phyloP scores from a whole-genome alignment of 176 grass and related monocot genomes.

The Lolium multiflorum region DNA sequence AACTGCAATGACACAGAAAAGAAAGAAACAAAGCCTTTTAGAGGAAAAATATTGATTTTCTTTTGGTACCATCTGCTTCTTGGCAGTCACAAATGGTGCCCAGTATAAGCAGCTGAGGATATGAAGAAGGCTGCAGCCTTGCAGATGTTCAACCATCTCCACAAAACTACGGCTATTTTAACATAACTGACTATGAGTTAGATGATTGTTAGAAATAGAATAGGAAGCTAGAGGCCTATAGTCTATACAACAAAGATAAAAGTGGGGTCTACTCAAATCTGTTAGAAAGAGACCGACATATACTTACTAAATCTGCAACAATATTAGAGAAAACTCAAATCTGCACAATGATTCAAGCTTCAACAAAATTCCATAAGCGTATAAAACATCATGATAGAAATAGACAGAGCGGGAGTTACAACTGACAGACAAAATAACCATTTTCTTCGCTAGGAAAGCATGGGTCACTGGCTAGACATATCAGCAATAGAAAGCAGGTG shows the following conservation, averaged over 20 bases:
- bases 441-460: too few relatives aligned
- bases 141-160: constrained; percentile 47
- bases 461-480: too few relatives aligned
- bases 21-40: constrained; percentile 36
- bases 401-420: too few relatives aligned
- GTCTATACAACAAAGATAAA: constrained; percentile 62
- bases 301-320: too few relatives aligned
- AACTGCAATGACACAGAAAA: background rate
- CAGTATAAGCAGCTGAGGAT: constrained; percentile 50
- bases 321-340: too few relatives aligned
- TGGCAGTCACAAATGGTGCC: constrained; percentile 44
- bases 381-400: too few relatives aligned
- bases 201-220: constrained; percentile 52
- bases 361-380: too few relatives aligned
- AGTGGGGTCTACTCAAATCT: constrained; percentile 68
- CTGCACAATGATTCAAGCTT: too few relatives aligned
- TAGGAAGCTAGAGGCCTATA: constrained; percentile 49
- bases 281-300: too few relatives aligned
- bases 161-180: constrained; percentile 45
- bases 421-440: too few relatives aligned
- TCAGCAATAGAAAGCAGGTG: too few relatives aligned
- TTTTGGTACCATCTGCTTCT: constrained; percentile 48
- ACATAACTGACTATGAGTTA: constrained; percentile 56
- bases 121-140: constrained; percentile 46
- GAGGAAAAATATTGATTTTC: constrained; percentile 34